Evolutionary conservation across 495 filamentous ascomycete species (phyloP), one percentile per base, ranked within the genome.

Genomic region (Penicilliopsis zonata): DNA sequence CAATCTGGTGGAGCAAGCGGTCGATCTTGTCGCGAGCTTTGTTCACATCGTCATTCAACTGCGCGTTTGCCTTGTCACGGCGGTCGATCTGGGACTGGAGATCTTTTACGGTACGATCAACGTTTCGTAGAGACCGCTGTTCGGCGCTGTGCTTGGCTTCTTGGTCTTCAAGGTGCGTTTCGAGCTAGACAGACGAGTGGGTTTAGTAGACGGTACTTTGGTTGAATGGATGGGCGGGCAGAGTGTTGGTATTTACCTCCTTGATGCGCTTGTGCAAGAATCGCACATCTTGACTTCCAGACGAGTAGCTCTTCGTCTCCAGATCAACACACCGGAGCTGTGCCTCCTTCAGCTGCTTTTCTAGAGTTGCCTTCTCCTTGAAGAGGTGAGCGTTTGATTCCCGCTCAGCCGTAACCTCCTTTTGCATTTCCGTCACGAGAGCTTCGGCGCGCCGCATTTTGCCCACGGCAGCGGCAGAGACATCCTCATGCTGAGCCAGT

Each of bases 381-480:
- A 90, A 80, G 28, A 98, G 68, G 36, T 78, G 75, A 9, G 78
- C 77, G 43, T 79, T 88, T 25, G 69, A 67, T 43, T 98, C 92
- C 12, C 90, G 73, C 51, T 95, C 90, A 9, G 73, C 76, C n/a
- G 78, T 78, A 27, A 96, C 82, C 46, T 98, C 90, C 57, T 92
- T 93, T 50, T 96, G 87, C 37, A 90, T 79, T 57, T 98, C 92
- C 12, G 74, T 73, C 1, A 76, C 76, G 10, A 98, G 62, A 22
- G 85, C 84, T 48, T 98, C 90, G 0, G 92, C 86, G 9, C 88
- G 78, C n/a, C 90, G 72, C 90, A 98, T 98, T 65, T 96, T 96
- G 48, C 86, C 88, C 28, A 96, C 80, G 0, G 90, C 90, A 2
- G 90, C 90, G 3, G 81, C 70, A 13, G 86, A 86, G 17, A 96